These are phyloP conservation scores for Calonectria pseudoturangicola DNA, from an alignment of 2,329 filamentous ascomycete genomes.

Conservation along the genomic window DNA sequence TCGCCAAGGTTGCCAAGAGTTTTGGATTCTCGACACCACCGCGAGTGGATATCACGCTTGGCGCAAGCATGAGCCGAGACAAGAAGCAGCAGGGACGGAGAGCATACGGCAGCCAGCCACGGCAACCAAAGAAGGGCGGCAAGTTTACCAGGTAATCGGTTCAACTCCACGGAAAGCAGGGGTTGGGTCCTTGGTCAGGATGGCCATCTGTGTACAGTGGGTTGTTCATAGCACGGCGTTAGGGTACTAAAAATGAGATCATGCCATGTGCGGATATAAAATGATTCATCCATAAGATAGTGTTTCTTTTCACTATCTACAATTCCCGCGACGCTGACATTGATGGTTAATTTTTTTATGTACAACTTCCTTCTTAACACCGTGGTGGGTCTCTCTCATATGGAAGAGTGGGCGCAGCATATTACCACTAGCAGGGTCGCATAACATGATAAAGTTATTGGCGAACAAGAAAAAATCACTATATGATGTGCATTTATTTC, in stretches of 20 bases:
- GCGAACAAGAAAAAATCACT: neutral
- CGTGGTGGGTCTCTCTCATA: neutral
- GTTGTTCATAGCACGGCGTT: conserved; percentile 56
- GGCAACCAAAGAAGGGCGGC: conserved; percentile 65
- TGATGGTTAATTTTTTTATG: neutral
- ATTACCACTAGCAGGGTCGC: neutral
- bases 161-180: conserved; percentile 34
- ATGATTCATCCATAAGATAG: neutral
- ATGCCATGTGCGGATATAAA: conserved; percentile 46
- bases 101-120: conserved; percentile 86
- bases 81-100: conserved; percentile 78
- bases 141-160: conserved; percentile 50
- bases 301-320: neutral
- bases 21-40: conserved; percentile 89
- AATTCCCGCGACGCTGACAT: neutral
- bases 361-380: neutral
- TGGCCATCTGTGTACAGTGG: conserved; percentile 47
- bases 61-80: conserved; percentile 84
- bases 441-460: neutral
- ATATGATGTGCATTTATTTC: neutral
- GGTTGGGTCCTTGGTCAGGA: conserved; percentile 40
- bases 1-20: conserved; percentile 88
- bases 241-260: conserved; percentile 56
- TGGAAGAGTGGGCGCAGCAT: neutral
- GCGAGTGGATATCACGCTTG: conserved; percentile 88